phyloP scores from a whole-genome alignment of 2,329 filamentous ascomycete genomes.

The Penicillium freii region DNA sequence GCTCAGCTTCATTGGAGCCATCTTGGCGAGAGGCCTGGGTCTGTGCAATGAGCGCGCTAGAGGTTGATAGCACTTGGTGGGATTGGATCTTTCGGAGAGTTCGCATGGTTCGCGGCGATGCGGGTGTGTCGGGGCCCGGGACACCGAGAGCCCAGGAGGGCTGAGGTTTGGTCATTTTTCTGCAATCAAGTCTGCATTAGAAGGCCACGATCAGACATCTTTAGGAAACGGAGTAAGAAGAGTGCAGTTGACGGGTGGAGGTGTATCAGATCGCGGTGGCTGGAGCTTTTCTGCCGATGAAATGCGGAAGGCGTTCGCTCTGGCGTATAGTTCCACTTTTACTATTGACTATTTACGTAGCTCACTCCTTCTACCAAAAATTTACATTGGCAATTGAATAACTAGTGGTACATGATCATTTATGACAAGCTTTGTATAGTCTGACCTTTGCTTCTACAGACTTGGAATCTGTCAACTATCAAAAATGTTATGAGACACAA shows the following conservation, averaged over 20 bases:
- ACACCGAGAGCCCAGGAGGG: slow-evolving; percentile 28
- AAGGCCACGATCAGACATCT: slow-evolving; percentile 7
- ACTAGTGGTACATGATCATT: not conserved
- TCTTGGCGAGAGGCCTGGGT: slow-evolving; percentile 30
- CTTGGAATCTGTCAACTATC: not conserved
- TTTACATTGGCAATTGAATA: not conserved
- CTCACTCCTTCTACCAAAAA: not conserved
- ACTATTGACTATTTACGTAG: not conserved
- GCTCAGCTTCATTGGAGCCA: slow-evolving; percentile 18
- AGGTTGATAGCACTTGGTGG: slow-evolving; percentile 63
- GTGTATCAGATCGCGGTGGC: slow-evolving; percentile 16
- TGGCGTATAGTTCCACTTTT: slow-evolving; percentile 1
- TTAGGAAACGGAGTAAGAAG: not conserved
- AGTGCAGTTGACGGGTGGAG: not conserved
- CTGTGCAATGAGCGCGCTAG: slow-evolving; percentile 63
- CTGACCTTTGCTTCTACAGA: not conserved
- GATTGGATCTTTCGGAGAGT: slow-evolving; percentile 72
- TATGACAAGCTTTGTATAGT: not conserved
- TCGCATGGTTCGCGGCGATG: slow-evolving; percentile 65
- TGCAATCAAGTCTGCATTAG: slow-evolving; percentile 12
- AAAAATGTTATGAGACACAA: not conserved
- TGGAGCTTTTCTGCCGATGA: slow-evolving; percentile 29
- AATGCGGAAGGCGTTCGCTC: slow-evolving; percentile 17
- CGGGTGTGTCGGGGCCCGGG: slow-evolving; percentile 33
- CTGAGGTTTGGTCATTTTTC: slow-evolving; percentile 23